Evolutionary conservation across 2,329 filamentous ascomycete species (phyloP), one percentile per base, ranked within the genome.

Genomic region (Nothomitra cinnamomea): DNA sequence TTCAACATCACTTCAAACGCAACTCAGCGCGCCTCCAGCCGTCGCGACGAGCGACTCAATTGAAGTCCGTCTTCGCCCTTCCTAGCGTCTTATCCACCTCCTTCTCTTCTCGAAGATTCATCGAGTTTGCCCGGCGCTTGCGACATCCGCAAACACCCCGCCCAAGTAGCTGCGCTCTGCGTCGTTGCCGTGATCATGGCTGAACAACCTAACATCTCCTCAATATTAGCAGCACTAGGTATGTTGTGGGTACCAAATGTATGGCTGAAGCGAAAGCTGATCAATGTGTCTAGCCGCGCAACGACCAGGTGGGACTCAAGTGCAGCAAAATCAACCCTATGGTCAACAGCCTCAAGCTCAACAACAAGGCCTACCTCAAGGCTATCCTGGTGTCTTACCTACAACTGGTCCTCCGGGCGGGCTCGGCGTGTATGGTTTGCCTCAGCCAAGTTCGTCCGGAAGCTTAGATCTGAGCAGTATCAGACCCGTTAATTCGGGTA

Each of bases 381-480:
- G 67, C 53, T 75, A 71, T 57, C 70, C 70, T 42, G 65, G 61
- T 35, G 63, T 65, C 53, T 65, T 66, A 57, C 67, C 63, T 40
- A 64, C 62, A 56, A 61, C 70, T 56, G 64, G 68, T 61, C 64
- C 68, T 45, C 70, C 72, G 49, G 63, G 62, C 38, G 63, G 66
- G 7, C 61, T 67, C 35, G 60, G 59, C 13, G 66, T 66, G 55
- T 78, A 73, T 61, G 64, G 67, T 28, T 69, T 83, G 28, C 83
- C 84, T 2, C 80, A 81, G 59, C 85, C 85, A 1, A 78, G 82
- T 4, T 76, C 76, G 54, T 85, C 83, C 56, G 87, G 87, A 51
- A 88, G 79, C 60, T 73, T 94, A 57, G 87, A 94, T 63, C 69
- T 94, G 52, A 89, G 83, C 67, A 76, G 78, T 54, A 86, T 92